Base-by-base conservation (phyloP, 1,284 basidiomycete genomes). In the Cryptococcus maquisensis region DNA sequence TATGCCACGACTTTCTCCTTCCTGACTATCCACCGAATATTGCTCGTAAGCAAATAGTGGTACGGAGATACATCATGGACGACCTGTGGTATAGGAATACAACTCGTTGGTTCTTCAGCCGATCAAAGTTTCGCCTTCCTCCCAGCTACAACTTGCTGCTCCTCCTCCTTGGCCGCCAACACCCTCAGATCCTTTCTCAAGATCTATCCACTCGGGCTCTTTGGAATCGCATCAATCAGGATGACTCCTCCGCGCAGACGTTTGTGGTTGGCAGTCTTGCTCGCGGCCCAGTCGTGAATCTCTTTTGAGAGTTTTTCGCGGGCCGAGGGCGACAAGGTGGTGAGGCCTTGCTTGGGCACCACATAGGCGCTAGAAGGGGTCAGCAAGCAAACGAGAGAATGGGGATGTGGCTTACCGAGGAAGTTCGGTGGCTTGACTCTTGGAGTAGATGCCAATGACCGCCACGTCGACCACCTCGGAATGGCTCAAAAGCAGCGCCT, bases 391-490 rank as follows among this genome's bases (percentile, higher is more conserved):
- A 15, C 18, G 37, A 23, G n/a, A 20, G 28, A 24, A 40, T 32
- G n/a, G 24, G n/a, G 39, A 16, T 10, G 13, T 1, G 9, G 57
- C 65, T 48, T 35, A 83, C 84, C 86, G 81, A 10, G 89, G 89
- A 13, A 90, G 78, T 68, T 92, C 88, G 2, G 88, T 88, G 1
- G 83, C 86, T 63, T 87, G 80, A 48, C 79, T 78, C 2, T 76
- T 74, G 55, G 80, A 81, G 3, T 84, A 77, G 0, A 90, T 75
- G 2, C 87, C 86, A 51, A 90, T 84, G 4, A 91, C 86, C 8
- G 83, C 88, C 0, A 80, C 80, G 63, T 91, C 88, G 3, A 82
- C 83, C 1, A 90, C 78, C 2, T 85, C 81, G 0, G 86, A 83
- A 63, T 91, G 86, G 4, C 81, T 81, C 15, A 91, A 74, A 1